Evolutionary conservation across 176 grass and related monocot species (phyloP).

Genomic region (Tillandsia fasciculata): DNA sequence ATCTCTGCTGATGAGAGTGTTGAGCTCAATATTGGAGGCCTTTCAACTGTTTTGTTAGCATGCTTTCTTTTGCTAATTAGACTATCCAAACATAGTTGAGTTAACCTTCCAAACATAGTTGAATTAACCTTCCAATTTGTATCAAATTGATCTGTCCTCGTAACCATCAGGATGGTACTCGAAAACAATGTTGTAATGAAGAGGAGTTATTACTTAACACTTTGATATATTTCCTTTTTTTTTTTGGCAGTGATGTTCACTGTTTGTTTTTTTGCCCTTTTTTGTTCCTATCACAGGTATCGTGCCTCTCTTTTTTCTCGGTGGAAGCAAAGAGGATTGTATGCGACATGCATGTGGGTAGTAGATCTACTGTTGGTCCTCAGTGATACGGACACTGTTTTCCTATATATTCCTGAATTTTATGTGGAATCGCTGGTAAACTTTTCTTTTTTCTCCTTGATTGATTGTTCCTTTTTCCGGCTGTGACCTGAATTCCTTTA

Average conservation of each 20-base stretch:
- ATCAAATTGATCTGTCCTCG: no score
- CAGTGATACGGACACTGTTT: slow-evolving; percentile 40
- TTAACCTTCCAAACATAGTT: no score
- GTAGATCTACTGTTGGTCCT: slow-evolving; percentile 79
- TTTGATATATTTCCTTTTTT: not conserved
- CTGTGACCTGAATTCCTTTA: not conserved
- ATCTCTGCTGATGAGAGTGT: no score
- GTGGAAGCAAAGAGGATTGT: slow-evolving; percentile 94
- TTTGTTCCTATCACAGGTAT: slow-evolving; percentile 37
- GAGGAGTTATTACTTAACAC: not conserved
- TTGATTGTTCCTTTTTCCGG: not conserved
- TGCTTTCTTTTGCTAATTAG: no score
- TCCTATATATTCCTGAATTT: slow-evolving; percentile 63
- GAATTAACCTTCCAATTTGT: no score
- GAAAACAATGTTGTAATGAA: not conserved
- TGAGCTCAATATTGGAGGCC: no score
- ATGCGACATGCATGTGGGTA: slow-evolving; percentile 88
- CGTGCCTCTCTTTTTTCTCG: slow-evolving; percentile 68
- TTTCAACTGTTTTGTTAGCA: no score
- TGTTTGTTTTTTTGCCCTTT: not conserved
- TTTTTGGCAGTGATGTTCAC: not conserved
- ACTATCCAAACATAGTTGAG: no score
- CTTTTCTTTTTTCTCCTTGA: slow-evolving; percentile 14
- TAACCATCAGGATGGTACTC: no score
- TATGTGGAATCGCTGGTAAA: slow-evolving; percentile 79